Conservation (phyloP, 1,139 yeast species). For the Pichia sp. region DNA sequence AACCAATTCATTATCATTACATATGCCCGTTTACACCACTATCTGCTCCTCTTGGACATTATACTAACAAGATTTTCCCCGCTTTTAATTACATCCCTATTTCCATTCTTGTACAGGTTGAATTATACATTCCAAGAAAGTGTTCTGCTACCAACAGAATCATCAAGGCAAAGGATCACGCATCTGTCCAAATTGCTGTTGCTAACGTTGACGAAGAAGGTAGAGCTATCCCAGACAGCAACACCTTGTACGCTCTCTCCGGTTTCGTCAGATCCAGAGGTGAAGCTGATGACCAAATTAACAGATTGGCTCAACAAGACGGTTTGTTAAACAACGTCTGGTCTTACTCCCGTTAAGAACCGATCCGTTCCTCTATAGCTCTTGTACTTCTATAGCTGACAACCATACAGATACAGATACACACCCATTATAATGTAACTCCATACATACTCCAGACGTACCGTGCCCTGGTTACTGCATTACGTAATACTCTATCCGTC, state of each 20-base stretch:
- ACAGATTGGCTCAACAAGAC: constrained; percentile 99
- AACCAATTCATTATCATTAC: no score
- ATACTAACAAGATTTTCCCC: not conserved
- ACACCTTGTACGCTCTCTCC: constrained; percentile 93
- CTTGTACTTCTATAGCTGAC: no score
- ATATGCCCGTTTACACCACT: not conserved
- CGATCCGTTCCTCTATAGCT: no score
- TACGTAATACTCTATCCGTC: no score
- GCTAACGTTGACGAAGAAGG: constrained; percentile 93
- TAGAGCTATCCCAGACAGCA: constrained; percentile 85
- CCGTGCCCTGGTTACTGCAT: no score
- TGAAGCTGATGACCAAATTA: constrained; percentile 98
- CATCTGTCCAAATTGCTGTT: constrained; percentile 91
- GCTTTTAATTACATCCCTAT: not conserved
- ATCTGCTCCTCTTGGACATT: not conserved
- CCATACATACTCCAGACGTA: no score
- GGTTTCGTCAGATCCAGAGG: constrained; percentile 91
- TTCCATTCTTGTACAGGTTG: constrained; percentile 52
- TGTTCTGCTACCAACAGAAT: constrained; percentile 99
- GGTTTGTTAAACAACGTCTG: constrained; percentile 98
- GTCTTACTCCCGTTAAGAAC: constrained; percentile 93
- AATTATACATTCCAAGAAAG: constrained; percentile 99
- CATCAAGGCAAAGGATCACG: constrained; percentile 99
- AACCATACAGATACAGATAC: no score
- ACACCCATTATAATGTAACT: no score